Percentiles rank a stretch among this genome's conserved stretches.
Conservation (phyloP, 2,329 filamentous ascomycete genomes). For the Apiospora rasikravindrae region DNA sequence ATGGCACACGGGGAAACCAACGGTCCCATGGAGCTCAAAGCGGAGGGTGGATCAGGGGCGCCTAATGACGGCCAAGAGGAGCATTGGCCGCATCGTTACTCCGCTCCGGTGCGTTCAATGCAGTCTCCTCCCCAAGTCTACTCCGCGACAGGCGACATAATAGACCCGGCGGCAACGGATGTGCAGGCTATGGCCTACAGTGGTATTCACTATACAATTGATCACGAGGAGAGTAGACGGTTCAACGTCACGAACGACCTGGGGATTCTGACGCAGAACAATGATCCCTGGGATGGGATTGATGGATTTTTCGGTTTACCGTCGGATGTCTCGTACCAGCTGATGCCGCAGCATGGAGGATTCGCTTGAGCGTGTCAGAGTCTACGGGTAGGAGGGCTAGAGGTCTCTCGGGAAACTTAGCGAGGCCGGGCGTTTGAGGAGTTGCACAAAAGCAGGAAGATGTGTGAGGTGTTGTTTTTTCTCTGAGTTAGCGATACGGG, state of each 20-base stretch:
- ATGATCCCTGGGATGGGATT: constrained; percentile 21
- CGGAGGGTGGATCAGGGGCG: constrained; percentile 6
- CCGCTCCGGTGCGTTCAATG: background rate
- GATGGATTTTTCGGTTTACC: constrained; percentile 19
- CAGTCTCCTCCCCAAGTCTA: constrained; percentile 17
- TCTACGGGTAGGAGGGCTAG: background rate
- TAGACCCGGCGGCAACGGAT: constrained; percentile 8
- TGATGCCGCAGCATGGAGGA: constrained; percentile 5
- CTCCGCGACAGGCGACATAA: constrained; percentile 14
- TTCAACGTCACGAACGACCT: constrained; percentile 24
- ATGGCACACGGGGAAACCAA: constrained; percentile 8
- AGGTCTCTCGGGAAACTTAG: background rate
- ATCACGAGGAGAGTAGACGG: constrained; percentile 19
- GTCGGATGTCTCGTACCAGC: constrained; percentile 10
- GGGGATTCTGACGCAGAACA: constrained; percentile 24
- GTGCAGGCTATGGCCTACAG: constrained; percentile 17
- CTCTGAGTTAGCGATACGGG: background rate
- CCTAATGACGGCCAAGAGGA: constrained; percentile 14
- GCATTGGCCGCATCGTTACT: constrained; percentile 17
- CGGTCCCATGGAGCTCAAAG: constrained; percentile 9
- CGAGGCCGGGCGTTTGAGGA: constrained; percentile 6
- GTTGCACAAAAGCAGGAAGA: constrained; percentile 17
- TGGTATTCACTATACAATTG: background rate
- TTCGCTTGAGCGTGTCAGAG: constrained; percentile 9
- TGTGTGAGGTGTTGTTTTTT: background rate